These are phyloP conservation scores for Cicer arietinum DNA, from an alignment of 306 rosid genomes.

Conservation along the genomic window DNA sequence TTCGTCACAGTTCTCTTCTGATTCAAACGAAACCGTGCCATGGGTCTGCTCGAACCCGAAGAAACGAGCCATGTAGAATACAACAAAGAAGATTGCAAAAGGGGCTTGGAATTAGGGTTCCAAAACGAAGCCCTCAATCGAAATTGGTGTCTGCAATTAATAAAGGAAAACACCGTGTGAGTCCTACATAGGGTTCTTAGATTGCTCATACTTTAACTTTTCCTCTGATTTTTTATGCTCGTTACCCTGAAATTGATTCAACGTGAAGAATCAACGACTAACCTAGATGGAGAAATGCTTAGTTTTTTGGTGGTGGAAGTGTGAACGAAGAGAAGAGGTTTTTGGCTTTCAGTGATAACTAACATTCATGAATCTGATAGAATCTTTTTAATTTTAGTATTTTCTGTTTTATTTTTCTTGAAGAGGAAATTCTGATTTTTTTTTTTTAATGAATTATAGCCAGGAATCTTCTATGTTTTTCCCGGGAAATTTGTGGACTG, in stretches of 20 bases:
- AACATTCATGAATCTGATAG: conserved; percentile 47
- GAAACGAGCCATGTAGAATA: conserved; percentile 55
- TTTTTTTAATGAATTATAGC: conserved; percentile 29
- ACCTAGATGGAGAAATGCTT: neutral
- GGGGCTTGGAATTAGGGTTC: conserved; percentile 58
- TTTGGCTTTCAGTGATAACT: conserved; percentile 36
- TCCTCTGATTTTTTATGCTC: conserved; percentile 31
- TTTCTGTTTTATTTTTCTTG: conserved; percentile 1
- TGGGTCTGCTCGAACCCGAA: conserved; percentile 43
- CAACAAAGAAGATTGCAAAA: conserved; percentile 40
- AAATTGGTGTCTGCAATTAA: conserved; percentile 65
- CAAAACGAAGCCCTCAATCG: conserved; percentile 60
- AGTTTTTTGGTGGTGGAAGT: conserved; percentile 42
- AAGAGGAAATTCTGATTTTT: conserved; percentile 11
- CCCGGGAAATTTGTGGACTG: conserved; percentile 49
- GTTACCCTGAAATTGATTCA: conserved; percentile 5
- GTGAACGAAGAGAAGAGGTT: conserved; percentile 46
- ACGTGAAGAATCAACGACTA: conserved; percentile 17
- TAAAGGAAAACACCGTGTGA: conserved; percentile 64
- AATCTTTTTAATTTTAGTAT: conserved; percentile 38
- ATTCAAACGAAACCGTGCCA: conserved; percentile 58
- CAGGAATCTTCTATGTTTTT: conserved; percentile 10
- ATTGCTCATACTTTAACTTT: conserved; percentile 63
- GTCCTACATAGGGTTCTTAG: conserved; percentile 66
- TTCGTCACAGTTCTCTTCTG: conserved; percentile 72